phyloP scores from a whole-genome alignment of 2,329 filamentous ascomycete species.

The Elsinoe ampelina region DNA sequence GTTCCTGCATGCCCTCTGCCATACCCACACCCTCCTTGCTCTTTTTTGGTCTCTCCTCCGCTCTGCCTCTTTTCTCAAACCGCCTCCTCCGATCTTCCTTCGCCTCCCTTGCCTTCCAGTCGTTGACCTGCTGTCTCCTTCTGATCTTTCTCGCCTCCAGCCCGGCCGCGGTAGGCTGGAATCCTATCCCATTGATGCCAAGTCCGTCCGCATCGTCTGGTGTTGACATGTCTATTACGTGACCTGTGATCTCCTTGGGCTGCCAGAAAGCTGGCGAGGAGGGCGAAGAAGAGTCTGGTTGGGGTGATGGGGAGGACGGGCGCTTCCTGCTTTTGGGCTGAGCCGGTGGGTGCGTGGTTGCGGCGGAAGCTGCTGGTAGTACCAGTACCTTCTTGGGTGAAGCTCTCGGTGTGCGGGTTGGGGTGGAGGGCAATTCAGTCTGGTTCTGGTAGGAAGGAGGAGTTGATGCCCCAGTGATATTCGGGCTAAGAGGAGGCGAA shows the following conservation, averaged over 20 bases:
- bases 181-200: conserved; percentile 56
- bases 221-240: conserved; percentile 42
- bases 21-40: conserved; percentile 14
- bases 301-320: neutral
- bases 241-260: conserved; percentile 53
- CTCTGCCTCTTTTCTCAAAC: conserved; percentile 34
- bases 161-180: conserved; percentile 51
- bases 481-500: conserved; percentile 5
- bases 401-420: neutral
- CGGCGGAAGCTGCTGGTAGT: neutral
- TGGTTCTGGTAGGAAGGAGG: neutral
- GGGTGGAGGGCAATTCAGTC: conserved; percentile 2
- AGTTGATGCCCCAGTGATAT: neutral
- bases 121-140: conserved; percentile 48
- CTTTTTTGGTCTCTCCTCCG: conserved; percentile 10
- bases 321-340: neutral
- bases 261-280: conserved; percentile 41
- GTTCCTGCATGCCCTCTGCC: conserved; percentile 14
- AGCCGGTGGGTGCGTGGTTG: neutral
- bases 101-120: conserved; percentile 51
- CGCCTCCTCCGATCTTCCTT: conserved; percentile 49
- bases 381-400: conserved; percentile 5
- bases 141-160: conserved; percentile 48
- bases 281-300: conserved; percentile 15
- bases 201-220: conserved; percentile 50